A percentile compares a stretch with the other conserved stretches of the same genome.
phyloP scores from a whole-genome alignment of 2,329 filamentous ascomycete genomes.

The Elsinoe ampelina region DNA sequence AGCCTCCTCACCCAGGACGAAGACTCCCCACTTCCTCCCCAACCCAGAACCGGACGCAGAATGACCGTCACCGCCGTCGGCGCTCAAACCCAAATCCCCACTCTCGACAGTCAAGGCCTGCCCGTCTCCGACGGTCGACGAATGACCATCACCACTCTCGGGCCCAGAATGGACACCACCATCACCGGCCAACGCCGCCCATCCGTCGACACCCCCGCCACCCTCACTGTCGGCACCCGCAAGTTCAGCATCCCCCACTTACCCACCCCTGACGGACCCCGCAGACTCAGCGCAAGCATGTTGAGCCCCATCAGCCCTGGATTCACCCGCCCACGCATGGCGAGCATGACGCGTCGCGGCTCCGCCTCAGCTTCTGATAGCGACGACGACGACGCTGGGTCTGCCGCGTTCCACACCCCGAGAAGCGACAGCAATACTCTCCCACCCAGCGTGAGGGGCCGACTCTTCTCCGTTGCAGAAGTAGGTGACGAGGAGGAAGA shows the following conservation, averaged over 20 bases:
- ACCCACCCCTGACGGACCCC: not conserved
- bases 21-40: not conserved
- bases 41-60: conserved; percentile 10
- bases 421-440: not conserved
- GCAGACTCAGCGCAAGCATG: conserved; percentile 5
- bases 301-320: conserved; percentile 3
- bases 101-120: not conserved
- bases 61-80: conserved; percentile 18
- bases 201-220: not conserved
- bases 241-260: not conserved
- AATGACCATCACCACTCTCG: conserved; percentile 16
- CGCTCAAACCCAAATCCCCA: conserved; percentile 9
- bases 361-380: not conserved
- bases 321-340: not conserved
- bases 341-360: not conserved
- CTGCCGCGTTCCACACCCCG: not conserved
- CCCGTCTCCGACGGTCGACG: not conserved
- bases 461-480: conserved; percentile 2
- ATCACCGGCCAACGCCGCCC: not conserved
- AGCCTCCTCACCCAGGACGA: not conserved
- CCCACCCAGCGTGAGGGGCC: not conserved
- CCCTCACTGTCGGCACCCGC: not conserved
- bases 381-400: not conserved
- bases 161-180: conserved; percentile 13
- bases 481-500: conserved; percentile 3